Percentiles rank a stretch among this genome's conserved stretches.
Evolutionary conservation across 768 basidiomycete genomes (phyloP).

Genomic region (Candolleomyces eurysporus): DNA sequence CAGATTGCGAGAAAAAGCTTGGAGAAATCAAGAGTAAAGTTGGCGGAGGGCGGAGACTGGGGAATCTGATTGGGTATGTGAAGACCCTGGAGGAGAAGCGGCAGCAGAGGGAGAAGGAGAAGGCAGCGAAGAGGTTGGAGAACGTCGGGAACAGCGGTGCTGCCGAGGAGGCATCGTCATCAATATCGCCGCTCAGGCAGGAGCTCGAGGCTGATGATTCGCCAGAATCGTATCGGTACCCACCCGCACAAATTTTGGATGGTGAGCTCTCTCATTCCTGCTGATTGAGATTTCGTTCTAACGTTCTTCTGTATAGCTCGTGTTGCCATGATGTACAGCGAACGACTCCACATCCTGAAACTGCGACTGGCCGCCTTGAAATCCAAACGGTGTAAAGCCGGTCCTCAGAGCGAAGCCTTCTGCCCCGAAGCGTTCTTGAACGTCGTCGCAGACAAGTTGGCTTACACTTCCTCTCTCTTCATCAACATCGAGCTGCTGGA

Average conservation of each 20-base stretch:
- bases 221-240: conserved; percentile 83
- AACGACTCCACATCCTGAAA: conserved; percentile 82
- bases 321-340: conserved; percentile 85
- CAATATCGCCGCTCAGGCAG: conserved; percentile 10
- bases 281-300: conserved; percentile 6
- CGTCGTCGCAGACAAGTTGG: conserved; percentile 95
- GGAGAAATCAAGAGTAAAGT: conserved; percentile 85
- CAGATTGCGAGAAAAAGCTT: conserved; percentile 82
- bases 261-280: conserved; percentile 51
- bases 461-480: conserved; percentile 95
- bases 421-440: conserved; percentile 98
- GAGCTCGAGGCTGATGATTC: conserved; percentile 32
- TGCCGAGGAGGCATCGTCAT: conserved; percentile 11
- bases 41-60: conserved; percentile 81
- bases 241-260: conserved; percentile 87
- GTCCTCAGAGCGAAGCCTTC: conserved; percentile 84
- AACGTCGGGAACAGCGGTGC: conserved; percentile 30
- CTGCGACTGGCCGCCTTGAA: conserved; percentile 83
- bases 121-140: conserved; percentile 50
- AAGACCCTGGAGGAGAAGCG: conserved; percentile 77
- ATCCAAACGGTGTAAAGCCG: conserved; percentile 83
- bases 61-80: conserved; percentile 76
- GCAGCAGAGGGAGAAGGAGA: conserved; percentile 39
- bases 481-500: conserved; percentile 98
- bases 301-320: conserved; percentile 56